phyloP scores from a whole-genome alignment of 2,329 filamentous ascomycete species.

The Laburnicola sp. region DNA sequence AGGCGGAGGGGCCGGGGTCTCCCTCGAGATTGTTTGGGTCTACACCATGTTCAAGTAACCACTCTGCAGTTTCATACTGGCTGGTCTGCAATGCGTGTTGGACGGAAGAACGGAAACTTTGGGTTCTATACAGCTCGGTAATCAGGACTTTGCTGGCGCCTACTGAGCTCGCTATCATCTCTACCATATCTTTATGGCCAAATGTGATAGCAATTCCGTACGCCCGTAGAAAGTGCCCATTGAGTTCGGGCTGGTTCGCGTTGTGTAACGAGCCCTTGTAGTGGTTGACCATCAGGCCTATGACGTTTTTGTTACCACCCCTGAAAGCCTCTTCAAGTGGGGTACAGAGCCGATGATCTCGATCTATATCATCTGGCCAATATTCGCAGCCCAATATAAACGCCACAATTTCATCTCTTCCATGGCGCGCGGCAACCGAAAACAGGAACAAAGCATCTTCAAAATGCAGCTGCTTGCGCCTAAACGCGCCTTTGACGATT shows the following conservation, averaged over 20 bases:
- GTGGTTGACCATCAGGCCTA: background rate
- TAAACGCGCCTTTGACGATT: too few relatives aligned
- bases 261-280: background rate
- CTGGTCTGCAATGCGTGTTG: background rate
- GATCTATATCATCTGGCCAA: background rate
- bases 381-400: background rate
- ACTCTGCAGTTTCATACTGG: background rate
- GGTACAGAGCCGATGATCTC: too few relatives aligned
- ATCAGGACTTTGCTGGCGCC: background rate
- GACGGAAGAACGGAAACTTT: background rate
- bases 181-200: background rate
- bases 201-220: background rate
- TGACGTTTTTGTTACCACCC: too few relatives aligned
- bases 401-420: background rate
- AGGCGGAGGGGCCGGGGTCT: background rate
- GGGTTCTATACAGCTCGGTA: background rate
- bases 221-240: background rate
- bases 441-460: background rate
- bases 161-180: background rate
- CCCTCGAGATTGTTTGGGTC: background rate
- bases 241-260: background rate
- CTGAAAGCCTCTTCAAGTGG: background rate
- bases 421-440: background rate
- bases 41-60: background rate
- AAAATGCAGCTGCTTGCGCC: background rate